These are phyloP conservation scores for Yamadazyma sp. DNA, from an alignment of 1,139 yeast species.

Conservation along the genomic window DNA sequence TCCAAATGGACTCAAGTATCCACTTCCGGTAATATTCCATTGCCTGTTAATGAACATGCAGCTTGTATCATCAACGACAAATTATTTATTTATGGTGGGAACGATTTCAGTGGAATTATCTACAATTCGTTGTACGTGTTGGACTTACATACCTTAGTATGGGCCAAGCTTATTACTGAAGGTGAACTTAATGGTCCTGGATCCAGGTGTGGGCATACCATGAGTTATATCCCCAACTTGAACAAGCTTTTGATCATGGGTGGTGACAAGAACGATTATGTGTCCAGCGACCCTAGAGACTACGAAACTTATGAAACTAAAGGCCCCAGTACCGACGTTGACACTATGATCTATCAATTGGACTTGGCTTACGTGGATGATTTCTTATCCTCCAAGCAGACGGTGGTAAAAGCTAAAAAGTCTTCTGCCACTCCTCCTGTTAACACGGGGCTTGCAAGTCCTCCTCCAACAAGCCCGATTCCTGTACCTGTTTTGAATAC, in stretches of 20 bases:
- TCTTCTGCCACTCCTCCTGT: constrained; percentile 12
- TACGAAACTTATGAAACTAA: constrained; percentile 51
- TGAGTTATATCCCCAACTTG: constrained; percentile 66
- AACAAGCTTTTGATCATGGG: constrained; percentile 85
- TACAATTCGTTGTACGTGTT: constrained; percentile 72
- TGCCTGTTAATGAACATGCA: constrained; percentile 91
- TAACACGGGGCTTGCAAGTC: neutral
- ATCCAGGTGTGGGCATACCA: constrained; percentile 91
- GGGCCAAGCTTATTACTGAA: constrained; percentile 62
- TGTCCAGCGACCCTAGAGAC: constrained; percentile 34
- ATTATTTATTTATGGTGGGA: constrained; percentile 89
- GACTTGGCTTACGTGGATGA: constrained; percentile 46
- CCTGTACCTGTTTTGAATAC: constrained; percentile 1
- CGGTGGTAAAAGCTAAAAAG: constrained; percentile 17
- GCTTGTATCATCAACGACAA: constrained; percentile 77
- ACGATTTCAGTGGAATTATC: constrained; percentile 72
- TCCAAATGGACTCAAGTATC: constrained; percentile 65
- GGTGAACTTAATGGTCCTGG: constrained; percentile 59
- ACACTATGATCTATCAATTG: constrained; percentile 65
- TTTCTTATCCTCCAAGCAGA: constrained; percentile 25
- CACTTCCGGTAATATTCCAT: constrained; percentile 64
- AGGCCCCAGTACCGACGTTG: constrained; percentile 44
- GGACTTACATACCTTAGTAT: constrained; percentile 67
- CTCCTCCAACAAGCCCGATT: constrained; percentile 1
- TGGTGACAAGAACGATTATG: constrained; percentile 75